Base-by-base conservation (phyloP, 2,329 filamentous ascomycete species). In the Botrytis byssoidea region DNA sequence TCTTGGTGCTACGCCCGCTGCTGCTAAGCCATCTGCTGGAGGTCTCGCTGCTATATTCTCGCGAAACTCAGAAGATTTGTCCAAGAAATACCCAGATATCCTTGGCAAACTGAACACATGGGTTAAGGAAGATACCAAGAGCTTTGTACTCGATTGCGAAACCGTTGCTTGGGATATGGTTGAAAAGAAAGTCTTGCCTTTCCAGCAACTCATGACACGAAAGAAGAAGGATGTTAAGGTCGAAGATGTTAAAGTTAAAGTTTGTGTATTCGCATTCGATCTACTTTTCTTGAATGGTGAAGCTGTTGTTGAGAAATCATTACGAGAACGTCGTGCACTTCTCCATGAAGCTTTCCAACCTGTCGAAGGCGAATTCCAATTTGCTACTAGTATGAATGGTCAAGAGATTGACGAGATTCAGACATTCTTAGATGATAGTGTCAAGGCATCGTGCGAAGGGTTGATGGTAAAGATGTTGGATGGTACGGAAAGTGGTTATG, bases 391-490 rank as follows among this genome's bases (percentile, higher is more conserved):
- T 78, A 96, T 94, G 85, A 88, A 99, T 80, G 93, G 93, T 18
- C 93, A 91, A 79, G 93, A 98, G 77, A 87, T 99, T 5, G 95
- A 98, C 71, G 93, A 97, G 80, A 99, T 99, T 72, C 95, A 98
- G 81, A 88, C 87, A 1, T 92, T 99, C 79, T 87, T 99, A 3
- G 96, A 99, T 80, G 95, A 98, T 74, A 96, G 93, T 79, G 92
- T 99, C 76, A 97, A 97, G 83, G 93, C 95, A 3, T 97, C 94
- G 0, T 99, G 96, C 81, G 96, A 99, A 85, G 96, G 96, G 18
- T 86, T 99, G 71, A 99, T 99, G 96, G 96, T 99, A 22, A 99
- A 99, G 86, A 99, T 99, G 96, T 85, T 99, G 74, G 95, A 98
- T 81, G 96, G 95, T 0, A 86, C 89, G 10, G 95, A 98, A 83